phyloP scores from a whole-genome alignment of 2,329 filamentous ascomycete genomes.

The Setomelanomma holmii region DNA sequence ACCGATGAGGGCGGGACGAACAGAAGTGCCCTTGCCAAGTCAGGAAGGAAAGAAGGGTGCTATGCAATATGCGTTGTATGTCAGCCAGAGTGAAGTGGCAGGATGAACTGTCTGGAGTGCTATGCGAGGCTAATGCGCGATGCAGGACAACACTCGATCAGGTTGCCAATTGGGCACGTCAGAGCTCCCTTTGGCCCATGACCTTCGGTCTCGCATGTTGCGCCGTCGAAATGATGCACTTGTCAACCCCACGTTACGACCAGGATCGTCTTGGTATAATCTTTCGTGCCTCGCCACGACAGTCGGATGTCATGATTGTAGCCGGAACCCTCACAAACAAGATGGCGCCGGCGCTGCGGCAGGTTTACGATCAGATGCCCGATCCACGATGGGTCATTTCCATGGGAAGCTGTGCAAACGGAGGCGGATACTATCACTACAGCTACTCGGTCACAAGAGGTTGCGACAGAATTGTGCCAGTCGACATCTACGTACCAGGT shows the following conservation, averaged over 20 bases:
- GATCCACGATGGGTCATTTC: slow-evolving; percentile 87
- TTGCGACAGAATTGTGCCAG: slow-evolving; percentile 80
- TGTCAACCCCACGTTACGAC: slow-evolving; percentile 90
- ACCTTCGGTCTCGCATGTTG: slow-evolving; percentile 91
- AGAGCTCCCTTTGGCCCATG: slow-evolving; percentile 90
- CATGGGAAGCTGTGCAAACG: slow-evolving; percentile 86
- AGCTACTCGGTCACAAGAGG: slow-evolving; percentile 80
- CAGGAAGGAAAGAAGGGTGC: slow-evolving; percentile 81
- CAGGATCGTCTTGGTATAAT: slow-evolving; percentile 91
- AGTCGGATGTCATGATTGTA: slow-evolving; percentile 95
- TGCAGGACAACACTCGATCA: slow-evolving; percentile 79
- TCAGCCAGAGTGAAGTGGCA: slow-evolving; percentile 26
- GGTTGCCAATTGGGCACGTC: slow-evolving; percentile 84
- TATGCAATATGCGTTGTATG: slow-evolving; percentile 86
- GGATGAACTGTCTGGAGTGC: background rate
- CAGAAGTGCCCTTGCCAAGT: slow-evolving; percentile 77
- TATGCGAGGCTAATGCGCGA: slow-evolving; percentile 21
- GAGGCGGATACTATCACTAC: slow-evolving; percentile 87
- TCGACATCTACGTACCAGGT: slow-evolving; percentile 82
- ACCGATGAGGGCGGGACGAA: slow-evolving; percentile 64
- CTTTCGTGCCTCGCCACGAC: slow-evolving; percentile 86
- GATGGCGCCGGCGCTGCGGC: slow-evolving; percentile 89
- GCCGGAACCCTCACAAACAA: slow-evolving; percentile 94
- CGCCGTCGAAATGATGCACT: slow-evolving; percentile 93
- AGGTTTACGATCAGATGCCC: slow-evolving; percentile 96